Base-by-base conservation (phyloP, 2,329 filamentous ascomycete species). In the Beauveria sp. region DNA sequence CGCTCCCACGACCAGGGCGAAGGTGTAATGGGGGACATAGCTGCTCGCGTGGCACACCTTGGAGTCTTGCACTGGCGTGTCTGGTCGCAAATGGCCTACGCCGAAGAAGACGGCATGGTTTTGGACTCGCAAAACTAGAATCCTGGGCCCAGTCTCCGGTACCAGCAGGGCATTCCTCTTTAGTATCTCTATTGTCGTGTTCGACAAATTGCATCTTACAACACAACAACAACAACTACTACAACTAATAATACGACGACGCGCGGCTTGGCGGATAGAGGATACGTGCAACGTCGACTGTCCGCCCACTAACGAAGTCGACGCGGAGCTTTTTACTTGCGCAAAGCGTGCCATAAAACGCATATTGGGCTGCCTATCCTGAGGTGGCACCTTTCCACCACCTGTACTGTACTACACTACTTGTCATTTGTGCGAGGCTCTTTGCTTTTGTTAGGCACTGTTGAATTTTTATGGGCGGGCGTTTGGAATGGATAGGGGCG, bases 21-120 rank as follows among this genome's bases (percentile, higher is more conserved):
- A 54, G 78, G 76, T 48, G 79, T 80, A 40, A 69, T 89, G 43
- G 79, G 81, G 48, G 87, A 91, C 62, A 84, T 96, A 71, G 85
- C 90, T 1, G 88, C 86, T 50, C 85, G 90, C 51, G 80, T 96
- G 55, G 88, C 91, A 6, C 93, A 97, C 69, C 84, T 97, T 50
- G 86, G 90, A 16, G 81, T 94, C 6, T 76, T 97, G 26, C 92
- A 97, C 73, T 97, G 92, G 92, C 84, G 90, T 54, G 88, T 96
- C 3, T 97, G 92, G 91, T 83, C 84, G 1, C 84, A 84, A 2
- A 78, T 96, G 58, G 85, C 89, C 14, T 96, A 96, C 70, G 65
- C 75, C 16, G 73, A 72, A 28, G 79, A 77, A 30, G 63, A 68
- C 34, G 71, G 71, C 54, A 71, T 73, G 69, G 63, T 66, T 30